Percentiles rank a stretch among this genome's conserved stretches.
Evolutionary conservation across 352 stramenopile species (phyloP).

Genomic region (Pythium dissimile): DNA sequence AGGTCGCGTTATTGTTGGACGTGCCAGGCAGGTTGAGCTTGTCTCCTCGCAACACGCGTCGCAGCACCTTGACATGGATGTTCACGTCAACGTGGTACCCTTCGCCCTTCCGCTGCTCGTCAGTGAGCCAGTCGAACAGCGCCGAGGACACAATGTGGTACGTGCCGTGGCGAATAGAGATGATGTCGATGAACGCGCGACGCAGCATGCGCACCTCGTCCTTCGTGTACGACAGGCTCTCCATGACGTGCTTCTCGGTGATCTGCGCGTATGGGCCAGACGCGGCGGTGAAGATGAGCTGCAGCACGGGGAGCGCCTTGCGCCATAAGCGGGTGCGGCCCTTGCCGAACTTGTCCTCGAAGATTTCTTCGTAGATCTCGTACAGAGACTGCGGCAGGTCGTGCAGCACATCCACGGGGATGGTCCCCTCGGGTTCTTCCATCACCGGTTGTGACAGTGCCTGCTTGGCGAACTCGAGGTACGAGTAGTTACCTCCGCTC

Average conservation of each 20-base stretch:
- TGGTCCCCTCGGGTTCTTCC: slow-evolving; percentile 38
- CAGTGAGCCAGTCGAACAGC: slow-evolving; percentile 67
- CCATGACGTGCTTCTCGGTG: slow-evolving; percentile 60
- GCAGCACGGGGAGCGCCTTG: slow-evolving; percentile 67
- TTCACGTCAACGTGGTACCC: slow-evolving; percentile 62
- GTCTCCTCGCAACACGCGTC: slow-evolving; percentile 29
- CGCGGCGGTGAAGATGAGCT: slow-evolving; percentile 68
- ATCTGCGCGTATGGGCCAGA: slow-evolving; percentile 69
- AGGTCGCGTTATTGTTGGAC: neutral
- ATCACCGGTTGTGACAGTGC: slow-evolving; percentile 68
- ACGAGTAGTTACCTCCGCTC: slow-evolving; percentile 72
- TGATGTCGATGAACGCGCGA: slow-evolving; percentile 73
- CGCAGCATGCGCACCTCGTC: slow-evolving; percentile 71
- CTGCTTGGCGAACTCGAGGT: slow-evolving; percentile 78
- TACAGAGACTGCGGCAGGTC: slow-evolving; percentile 76
- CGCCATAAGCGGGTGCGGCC: slow-evolving; percentile 70
- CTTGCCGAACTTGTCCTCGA: slow-evolving; percentile 85
- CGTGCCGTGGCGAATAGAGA: slow-evolving; percentile 50
- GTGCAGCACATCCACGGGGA: slow-evolving; percentile 60
- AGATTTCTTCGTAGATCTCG: slow-evolving; percentile 84
- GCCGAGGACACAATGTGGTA: slow-evolving; percentile 74
- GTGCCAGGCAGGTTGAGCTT: slow-evolving; percentile 22
- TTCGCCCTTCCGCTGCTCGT: slow-evolving; percentile 46
- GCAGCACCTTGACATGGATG: slow-evolving; percentile 43
- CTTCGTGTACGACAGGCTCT: slow-evolving; percentile 45